Evolutionary conservation across 2,329 filamentous ascomycete species (phyloP), one percentile per base, ranked within the genome.

Genomic region (Penicillium aurantiogriseum): DNA sequence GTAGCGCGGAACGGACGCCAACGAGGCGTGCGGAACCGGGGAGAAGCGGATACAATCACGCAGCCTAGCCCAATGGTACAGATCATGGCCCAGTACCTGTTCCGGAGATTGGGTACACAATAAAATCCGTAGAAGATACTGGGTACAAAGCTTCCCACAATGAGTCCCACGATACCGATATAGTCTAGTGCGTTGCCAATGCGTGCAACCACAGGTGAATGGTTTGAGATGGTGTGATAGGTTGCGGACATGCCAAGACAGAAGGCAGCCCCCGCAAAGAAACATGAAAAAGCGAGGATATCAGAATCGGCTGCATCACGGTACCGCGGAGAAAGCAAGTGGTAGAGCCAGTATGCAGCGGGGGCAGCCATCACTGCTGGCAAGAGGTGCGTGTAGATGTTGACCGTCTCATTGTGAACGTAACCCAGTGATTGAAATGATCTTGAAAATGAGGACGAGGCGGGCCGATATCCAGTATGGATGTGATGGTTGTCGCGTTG

Each of bases 161-260:
- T 97, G 64, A 99, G 79, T 48, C 88, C 85, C 31, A 97, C 90
- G 66, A 99, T 99, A 7, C 94, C 94, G 5, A 93, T 85, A 72
- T 99, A 97, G 72, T 99, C 94, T 56, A 97, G 79, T 74, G 96
- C 91, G 73, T 97, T 97, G 11, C 92, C 92, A 80, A 91, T 90
- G 60, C 85, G 87, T 2, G 89, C 87, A 15, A 97, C 90, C 2
- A 77, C 76, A 38, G 86, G 84, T 19, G 90, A 94, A 74, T 99
- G 94, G 64, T 97, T 96, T 23, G 83, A 86, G 47, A 97, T 83
- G 2, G 90, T 84, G 72, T 99, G 94, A 71, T 87, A 99, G 3
- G 88, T 89, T 5, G 91, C 89, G 65, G 88, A 92, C 87, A 92
- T 90, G 23, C 88, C 88, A 51, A 94, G 78, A 67, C 90, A 93